These are phyloP conservation scores for Straminergon stramineum DNA, from an alignment of 225 moss, liverwort and hornwort species.

Conservation along the genomic window DNA sequence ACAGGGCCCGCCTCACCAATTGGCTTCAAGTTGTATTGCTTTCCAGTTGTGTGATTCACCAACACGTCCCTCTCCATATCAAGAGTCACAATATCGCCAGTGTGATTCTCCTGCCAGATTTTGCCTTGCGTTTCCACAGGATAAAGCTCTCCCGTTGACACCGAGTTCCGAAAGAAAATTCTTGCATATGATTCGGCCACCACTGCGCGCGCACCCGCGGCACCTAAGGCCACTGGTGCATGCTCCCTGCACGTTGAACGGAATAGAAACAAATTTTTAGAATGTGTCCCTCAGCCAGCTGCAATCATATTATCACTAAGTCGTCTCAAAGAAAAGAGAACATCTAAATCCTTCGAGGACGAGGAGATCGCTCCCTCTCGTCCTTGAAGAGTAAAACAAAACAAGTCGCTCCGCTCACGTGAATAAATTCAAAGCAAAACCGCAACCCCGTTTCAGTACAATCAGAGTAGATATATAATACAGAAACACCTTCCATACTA, in stretches of 20 bases:
- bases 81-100: constrained; percentile 68
- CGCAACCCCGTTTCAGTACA: not conserved
- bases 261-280: not conserved
- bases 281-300: not conserved
- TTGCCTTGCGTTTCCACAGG: constrained; percentile 55
- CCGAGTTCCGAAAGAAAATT: constrained; percentile 78
- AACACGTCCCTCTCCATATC: constrained; percentile 62
- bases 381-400: not conserved
- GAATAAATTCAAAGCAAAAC: not conserved
- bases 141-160: constrained; percentile 82
- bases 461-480: not conserved
- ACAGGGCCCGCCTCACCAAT: constrained; percentile 93
- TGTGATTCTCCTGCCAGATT: constrained; percentile 60
- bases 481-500: not conserved
- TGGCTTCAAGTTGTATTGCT: constrained; percentile 62
- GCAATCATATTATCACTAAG: not conserved
- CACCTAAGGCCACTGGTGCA: constrained; percentile 79
- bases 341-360: not conserved
- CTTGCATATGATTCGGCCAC: constrained; percentile 81
- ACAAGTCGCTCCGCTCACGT: not conserved
- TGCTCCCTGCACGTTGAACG: constrained; percentile 49
- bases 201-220: constrained; percentile 68
- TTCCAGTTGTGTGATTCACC: constrained; percentile 76
- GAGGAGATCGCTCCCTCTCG: not conserved
- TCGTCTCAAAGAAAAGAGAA: not conserved